A percentile compares a stretch with the other conserved stretches of the same genome.
These are phyloP conservation scores for Diplodia sapinea DNA, from an alignment of 2,329 filamentous ascomycete species.

Conservation along the genomic window DNA sequence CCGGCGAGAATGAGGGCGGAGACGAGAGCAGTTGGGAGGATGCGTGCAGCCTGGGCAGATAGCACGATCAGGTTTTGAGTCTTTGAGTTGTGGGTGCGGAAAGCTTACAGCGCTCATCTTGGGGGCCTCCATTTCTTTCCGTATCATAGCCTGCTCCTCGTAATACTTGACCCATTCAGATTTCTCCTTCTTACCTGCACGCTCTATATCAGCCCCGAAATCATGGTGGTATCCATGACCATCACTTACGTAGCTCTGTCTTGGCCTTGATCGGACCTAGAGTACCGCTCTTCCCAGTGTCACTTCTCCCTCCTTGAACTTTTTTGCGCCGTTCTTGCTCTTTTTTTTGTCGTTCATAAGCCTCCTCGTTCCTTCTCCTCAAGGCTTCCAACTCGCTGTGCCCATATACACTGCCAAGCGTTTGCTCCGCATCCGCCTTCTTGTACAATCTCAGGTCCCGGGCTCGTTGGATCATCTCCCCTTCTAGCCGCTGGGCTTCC, in stretches of 20 bases:
- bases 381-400: slow-evolving; percentile 31
- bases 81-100: not conserved
- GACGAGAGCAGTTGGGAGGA: slow-evolving; percentile 44
- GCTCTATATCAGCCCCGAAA: slow-evolving; percentile 37
- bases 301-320: slow-evolving; percentile 36
- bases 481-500: slow-evolving; percentile 48
- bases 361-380: slow-evolving; percentile 42
- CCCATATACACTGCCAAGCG: slow-evolving; percentile 17
- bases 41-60: slow-evolving; percentile 41
- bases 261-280: slow-evolving; percentile 41
- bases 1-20: slow-evolving; percentile 36
- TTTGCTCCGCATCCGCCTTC: slow-evolving; percentile 38
- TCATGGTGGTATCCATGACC: slow-evolving; percentile 42
- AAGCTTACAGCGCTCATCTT: slow-evolving; percentile 43
- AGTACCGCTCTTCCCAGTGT: not conserved
- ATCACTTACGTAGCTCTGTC: slow-evolving; percentile 41
- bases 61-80: not conserved
- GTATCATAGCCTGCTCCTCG: slow-evolving; percentile 37
- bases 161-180: slow-evolving; percentile 40
- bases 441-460: slow-evolving; percentile 41
- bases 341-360: slow-evolving; percentile 42
- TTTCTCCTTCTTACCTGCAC: slow-evolving; percentile 34
- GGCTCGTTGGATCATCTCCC: slow-evolving; percentile 42
- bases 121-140: slow-evolving; percentile 39
- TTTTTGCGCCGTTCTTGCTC: slow-evolving; percentile 38